Conservation (phyloP, 2,329 filamentous ascomycete species). For the Neonectria sp. region DNA sequence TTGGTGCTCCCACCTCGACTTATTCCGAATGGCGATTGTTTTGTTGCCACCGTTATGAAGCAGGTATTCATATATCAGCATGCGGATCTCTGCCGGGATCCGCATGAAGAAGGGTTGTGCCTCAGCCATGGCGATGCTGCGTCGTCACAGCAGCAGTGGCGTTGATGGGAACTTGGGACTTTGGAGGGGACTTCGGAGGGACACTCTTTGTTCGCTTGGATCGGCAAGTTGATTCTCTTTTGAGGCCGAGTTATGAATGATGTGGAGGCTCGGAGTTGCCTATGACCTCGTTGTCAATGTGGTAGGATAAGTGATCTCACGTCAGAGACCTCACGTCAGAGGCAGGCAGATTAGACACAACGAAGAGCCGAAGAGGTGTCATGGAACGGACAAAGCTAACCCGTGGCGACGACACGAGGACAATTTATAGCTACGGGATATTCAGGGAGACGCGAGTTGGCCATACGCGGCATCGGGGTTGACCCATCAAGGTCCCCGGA, state of each 20-base stretch:
- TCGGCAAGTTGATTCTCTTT: conserved; percentile 10
- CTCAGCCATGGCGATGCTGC: conserved; percentile 37
- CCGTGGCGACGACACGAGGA: conserved; percentile 14
- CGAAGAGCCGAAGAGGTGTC: conserved; percentile 29
- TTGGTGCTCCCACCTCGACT: conserved; percentile 48
- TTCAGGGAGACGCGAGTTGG: conserved; percentile 7
- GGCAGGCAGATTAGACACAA: conserved; percentile 14
- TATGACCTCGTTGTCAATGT: conserved; percentile 15
- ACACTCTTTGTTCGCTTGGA: neutral
- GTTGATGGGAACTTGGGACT: neutral
- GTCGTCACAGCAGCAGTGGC: conserved; percentile 2
- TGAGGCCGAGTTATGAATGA: neutral
- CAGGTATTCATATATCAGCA: conserved; percentile 61
- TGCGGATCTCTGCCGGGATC: conserved; percentile 59
- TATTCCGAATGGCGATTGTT: conserved; percentile 58
- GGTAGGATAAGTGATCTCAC: conserved; percentile 32
- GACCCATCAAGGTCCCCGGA: conserved; percentile 47
- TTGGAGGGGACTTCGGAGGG: neutral
- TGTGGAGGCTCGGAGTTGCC: conserved; percentile 23
- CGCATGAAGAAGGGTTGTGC: conserved; percentile 48
- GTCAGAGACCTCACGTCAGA: conserved; percentile 37
- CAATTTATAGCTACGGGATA: conserved; percentile 40
- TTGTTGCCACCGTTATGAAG: conserved; percentile 58
- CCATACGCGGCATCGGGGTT: conserved; percentile 24
- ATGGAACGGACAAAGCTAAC: neutral